Conservation (phyloP, 805 yeast genomes). For the Blastobotrys muscicola region DNA sequence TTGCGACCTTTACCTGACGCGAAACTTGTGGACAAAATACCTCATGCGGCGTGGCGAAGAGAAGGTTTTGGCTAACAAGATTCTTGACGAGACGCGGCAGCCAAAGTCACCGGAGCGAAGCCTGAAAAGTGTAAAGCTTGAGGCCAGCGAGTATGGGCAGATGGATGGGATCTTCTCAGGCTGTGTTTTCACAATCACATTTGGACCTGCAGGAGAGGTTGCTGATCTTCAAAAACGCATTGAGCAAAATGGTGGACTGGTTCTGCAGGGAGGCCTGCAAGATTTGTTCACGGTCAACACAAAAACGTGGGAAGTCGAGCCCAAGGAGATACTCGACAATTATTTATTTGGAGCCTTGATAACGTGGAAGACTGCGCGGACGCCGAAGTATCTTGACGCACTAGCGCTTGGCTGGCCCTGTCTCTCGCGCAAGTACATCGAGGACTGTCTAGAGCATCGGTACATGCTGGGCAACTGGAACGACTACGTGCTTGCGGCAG, state of each 20-base stretch:
- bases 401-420: conserved; percentile 84
- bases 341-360: conserved; percentile 53
- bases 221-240: conserved; percentile 5
- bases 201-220: conserved; percentile 3
- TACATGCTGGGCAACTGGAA: conserved; percentile 33
- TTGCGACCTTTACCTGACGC: conserved; percentile 1
- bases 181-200: conserved; percentile 13
- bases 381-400: conserved; percentile 67
- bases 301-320: too few species aligned
- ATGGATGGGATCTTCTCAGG: conserved; percentile 9
- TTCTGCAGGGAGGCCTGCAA: conserved; percentile 13
- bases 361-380: conserved; percentile 49
- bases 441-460: conserved; percentile 36
- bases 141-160: not conserved
- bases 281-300: conserved; percentile 11
- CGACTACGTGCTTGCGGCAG: conserved; percentile 61
- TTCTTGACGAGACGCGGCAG: too few species aligned
- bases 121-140: not conserved
- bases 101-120: not conserved
- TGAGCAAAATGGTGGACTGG: conserved; percentile 14
- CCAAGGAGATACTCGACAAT: too few species aligned
- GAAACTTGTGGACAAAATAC: conserved; percentile 5
- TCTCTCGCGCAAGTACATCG: conserved; percentile 47
- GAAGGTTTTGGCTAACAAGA: not conserved
- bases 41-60: conserved; percentile 3